Base-by-base conservation (phyloP, 345 rosid species). In the Euphorbia peplus region DNA sequence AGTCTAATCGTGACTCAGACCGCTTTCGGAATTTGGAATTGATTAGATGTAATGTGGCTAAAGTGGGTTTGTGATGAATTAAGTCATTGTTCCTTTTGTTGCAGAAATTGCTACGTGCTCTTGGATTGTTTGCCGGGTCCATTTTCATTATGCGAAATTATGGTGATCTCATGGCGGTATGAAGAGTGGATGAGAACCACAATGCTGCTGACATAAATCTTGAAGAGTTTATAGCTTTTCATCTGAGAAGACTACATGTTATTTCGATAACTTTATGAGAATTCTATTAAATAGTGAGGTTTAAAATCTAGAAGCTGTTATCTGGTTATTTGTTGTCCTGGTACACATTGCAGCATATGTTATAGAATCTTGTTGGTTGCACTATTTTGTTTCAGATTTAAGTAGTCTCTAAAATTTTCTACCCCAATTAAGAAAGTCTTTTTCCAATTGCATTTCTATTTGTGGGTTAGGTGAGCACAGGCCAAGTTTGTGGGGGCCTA, bases 91-190 rank as follows among this genome's bases (percentile, higher is more conserved):
- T 21, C 50, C 1, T 8, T 14, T 35, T 60, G 42, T 22, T 82
- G 81, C 83, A 93, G 98, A 93, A 86, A 80, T 80, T 93, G 82
- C 52, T 86, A 64, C 82, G 88, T 35, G 90, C 97, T 53, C 78
- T 75, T 59, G 97, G 95, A 15, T 4, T 88, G 52, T 93, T 93
- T 76, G 92, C 80, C 8, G 96, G 92, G 73, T 87, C 96, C 21
- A 77, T 93, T 66, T 72, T 90, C 65, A 77, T 93, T 52, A 90
- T 93, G 98, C 84, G 95, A 73, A 84, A 70, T 73, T 93, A 73
- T 69, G 98, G 98, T n/a, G 96, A 92, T 71, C 90, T 84, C 30
- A 89, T 93, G 96, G 89, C 88, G 8, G 66, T 90, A 61, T 91
- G 84, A 60, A 32, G 67, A n/a, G 5, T 13, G 41, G 29, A 72